phyloP scores from a whole-genome alignment of 2,329 filamentous ascomycete species.

The Ambrosiella cleistominuta region DNA sequence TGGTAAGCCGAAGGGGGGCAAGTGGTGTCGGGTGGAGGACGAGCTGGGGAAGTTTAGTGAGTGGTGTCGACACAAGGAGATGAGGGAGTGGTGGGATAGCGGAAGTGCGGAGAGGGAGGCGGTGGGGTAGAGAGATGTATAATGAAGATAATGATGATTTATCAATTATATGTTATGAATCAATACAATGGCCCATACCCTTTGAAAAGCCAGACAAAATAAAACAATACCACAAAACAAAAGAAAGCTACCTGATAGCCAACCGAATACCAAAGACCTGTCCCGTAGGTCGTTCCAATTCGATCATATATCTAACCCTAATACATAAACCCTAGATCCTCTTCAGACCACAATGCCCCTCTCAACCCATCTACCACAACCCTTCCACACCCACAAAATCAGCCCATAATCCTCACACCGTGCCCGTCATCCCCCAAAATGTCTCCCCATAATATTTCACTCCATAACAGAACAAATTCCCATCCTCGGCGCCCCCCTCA shows the following conservation, averaged over 20 bases:
- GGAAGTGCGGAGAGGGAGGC: neutral
- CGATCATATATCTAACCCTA: neutral
- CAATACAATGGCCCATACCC: neutral
- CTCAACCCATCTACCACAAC: conserved; percentile 54
- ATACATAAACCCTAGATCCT: neutral
- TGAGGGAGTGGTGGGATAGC: conserved; percentile 28
- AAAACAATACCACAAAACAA: too few relatives aligned
- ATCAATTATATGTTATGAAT: neutral
- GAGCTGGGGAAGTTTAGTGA: conserved; percentile 23
- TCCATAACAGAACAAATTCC: conserved; percentile 59
- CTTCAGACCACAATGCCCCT: conserved; percentile 50
- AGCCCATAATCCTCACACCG: conserved; percentile 59
- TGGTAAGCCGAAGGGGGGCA: conserved; percentile 21
- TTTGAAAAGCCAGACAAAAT: too few relatives aligned
- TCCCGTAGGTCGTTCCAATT: neutral
- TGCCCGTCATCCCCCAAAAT: conserved; percentile 64
- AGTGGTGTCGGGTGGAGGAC: conserved; percentile 32
- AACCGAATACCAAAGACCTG: neutral
- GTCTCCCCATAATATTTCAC: conserved; percentile 61
- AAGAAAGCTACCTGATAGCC: too few relatives aligned
- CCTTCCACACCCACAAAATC: conserved; percentile 69
- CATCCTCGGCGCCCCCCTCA: conserved; percentile 42
- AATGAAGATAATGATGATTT: neutral
- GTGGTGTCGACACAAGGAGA: conserved; percentile 32
- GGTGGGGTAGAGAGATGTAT: neutral